phyloP scores from a whole-genome alignment of 31 red algal genomes.

The Bonnemaisonia californica region DNA sequence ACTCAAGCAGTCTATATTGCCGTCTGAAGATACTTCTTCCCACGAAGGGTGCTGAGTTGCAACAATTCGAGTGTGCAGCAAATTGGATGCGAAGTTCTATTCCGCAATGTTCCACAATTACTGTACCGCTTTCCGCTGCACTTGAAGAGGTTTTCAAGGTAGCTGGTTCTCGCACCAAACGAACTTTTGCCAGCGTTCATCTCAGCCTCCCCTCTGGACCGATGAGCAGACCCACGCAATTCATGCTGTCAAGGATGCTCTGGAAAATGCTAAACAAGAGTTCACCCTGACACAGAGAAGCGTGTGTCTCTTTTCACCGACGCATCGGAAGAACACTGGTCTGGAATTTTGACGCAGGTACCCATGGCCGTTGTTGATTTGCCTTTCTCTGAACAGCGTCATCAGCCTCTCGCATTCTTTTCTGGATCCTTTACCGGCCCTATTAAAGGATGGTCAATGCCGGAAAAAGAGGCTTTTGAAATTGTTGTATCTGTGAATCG shows the following conservation, averaged over 20 bases:
- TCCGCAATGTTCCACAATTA: not conserved
- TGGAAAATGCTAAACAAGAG: too few species aligned
- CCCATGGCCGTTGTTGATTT: not conserved
- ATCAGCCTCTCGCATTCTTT: not conserved
- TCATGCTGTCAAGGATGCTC: too few species aligned
- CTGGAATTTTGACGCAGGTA: too few species aligned
- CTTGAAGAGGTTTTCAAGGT: not conserved
- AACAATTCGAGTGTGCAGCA: conserved; percentile 8
- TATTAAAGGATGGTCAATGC: too few species aligned
- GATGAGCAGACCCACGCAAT: not conserved
- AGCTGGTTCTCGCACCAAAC: not conserved
- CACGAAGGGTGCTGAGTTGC: conserved; percentile 5
- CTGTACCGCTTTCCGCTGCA: not conserved
- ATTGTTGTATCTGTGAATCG: too few species aligned
- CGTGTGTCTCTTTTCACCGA: too few species aligned
- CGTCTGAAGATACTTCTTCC: not conserved
- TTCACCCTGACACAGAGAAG: too few species aligned
- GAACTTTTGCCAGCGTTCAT: not conserved
- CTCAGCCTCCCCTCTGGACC: not conserved
- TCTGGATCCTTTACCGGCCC: too few species aligned
- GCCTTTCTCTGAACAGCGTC: not conserved
- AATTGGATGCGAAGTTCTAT: conserved; percentile 25
- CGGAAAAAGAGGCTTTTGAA: too few species aligned
- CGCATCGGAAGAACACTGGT: too few species aligned
- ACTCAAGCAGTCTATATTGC: not conserved